phyloP scores from a whole-genome alignment of 2,329 filamentous ascomycete genomes.

The Acephala macrosclerotiorum region DNA sequence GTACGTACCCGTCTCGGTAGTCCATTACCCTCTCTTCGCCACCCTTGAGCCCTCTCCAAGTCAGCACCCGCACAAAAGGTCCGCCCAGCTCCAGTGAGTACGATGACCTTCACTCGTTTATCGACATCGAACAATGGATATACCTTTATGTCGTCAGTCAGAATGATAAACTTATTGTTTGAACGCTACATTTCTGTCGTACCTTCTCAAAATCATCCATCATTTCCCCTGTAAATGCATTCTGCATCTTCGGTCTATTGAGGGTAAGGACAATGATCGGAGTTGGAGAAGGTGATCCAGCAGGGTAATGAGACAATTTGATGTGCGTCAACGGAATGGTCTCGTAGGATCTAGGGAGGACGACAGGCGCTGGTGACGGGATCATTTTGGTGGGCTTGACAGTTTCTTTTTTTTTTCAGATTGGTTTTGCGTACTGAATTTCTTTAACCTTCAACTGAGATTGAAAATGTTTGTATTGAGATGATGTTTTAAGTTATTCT shows the following conservation, averaged over 20 bases:
- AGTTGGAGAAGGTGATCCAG: constrained; percentile 59
- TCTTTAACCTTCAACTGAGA: too few relatives aligned
- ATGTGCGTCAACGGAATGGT: constrained; percentile 51
- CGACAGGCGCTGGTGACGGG: neutral
- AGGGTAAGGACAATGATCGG: constrained; percentile 68
- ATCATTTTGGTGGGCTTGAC: neutral
- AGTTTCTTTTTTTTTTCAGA: neutral
- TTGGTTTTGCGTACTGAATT: too few relatives aligned
- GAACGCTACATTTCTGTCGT: too few relatives aligned
- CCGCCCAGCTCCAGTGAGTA: neutral
- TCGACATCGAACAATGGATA: constrained; percentile 49
- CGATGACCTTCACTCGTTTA: constrained; percentile 59
- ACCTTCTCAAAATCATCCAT: constrained; percentile 64
- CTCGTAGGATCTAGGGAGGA: constrained; percentile 48
- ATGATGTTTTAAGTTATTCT: neutral
- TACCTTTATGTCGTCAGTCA: neutral
- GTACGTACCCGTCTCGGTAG: constrained; percentile 50
- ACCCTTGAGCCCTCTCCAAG: constrained; percentile 34
- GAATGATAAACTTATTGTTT: too few relatives aligned
- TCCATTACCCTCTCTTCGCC: constrained; percentile 34
- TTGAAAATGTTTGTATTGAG: neutral
- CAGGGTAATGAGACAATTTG: constrained; percentile 56
- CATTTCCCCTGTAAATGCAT: constrained; percentile 55
- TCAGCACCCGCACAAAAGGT: neutral
- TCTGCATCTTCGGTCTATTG: constrained; percentile 66